Evolutionary conservation across 345 rosid species (phyloP), one percentile per base, ranked within the genome.

Genomic region (Populus euphratica): DNA sequence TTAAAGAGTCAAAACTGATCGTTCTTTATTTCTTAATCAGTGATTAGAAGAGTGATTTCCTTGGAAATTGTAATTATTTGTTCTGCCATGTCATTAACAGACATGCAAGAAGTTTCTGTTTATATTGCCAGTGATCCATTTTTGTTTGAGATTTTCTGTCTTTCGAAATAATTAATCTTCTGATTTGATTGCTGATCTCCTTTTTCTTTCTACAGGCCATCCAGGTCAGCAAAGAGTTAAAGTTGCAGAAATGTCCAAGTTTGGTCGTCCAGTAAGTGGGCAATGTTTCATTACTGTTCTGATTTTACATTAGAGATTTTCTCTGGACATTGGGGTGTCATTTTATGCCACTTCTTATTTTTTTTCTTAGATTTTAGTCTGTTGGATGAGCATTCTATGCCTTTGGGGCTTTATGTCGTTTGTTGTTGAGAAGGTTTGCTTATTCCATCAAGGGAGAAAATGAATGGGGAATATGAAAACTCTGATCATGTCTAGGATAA

Each of bases 181-280:
- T 77, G 36, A 54, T 65, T 68, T 44, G 35, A 39, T 36, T 52
- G 56, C 61, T 81, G 50, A 23, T 65, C 17, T 80, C 20, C 33
- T 11, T 43, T 68, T 75, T 64, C 61, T 20, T 16, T 72, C 35
- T 54, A 81, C 76, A 94, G 98, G 98, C 67, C 72, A 74, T 61
- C 99, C 97, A 29, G 97, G 98, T 84, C 91, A 85, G 72, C 97
- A 86, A 73, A 90, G 87, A 77, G 86, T 89, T 56, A 91, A 91
- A 76, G 88, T 77, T 79, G 69, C 88, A 11, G 93, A 90, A 67
- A 68, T 91, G 76, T 86, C 96, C 56, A 91, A 86, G 80, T 90
- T 90, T 83, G 91, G 93, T 41, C 89, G 91, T 69, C 91, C 93
- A n/a, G 93, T 91, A 80, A 86, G 93, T 87, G 70, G 68, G 12